phyloP scores from a whole-genome alignment of 2,329 filamentous ascomycete species.

The Botrytis squamosa region DNA sequence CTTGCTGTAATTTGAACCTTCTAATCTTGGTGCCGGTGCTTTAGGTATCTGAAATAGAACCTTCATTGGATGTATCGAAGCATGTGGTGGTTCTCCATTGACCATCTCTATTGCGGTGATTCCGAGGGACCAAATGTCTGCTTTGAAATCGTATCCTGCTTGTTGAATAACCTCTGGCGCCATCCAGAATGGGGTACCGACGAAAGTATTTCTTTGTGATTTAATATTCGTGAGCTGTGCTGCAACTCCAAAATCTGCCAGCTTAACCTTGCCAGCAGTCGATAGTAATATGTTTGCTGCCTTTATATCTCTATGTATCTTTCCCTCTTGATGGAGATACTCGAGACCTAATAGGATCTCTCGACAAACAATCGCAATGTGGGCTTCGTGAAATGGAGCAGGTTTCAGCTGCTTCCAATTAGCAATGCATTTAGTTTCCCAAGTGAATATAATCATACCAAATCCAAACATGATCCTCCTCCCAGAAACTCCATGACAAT shows the following conservation, averaged over 20 bases:
- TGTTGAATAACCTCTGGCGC: conserved; percentile 92
- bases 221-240: conserved; percentile 97
- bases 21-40: conserved; percentile 77
- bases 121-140: conserved; percentile 89
- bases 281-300: conserved; percentile 95
- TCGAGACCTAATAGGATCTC: conserved; percentile 87
- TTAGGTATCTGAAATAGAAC: conserved; percentile 90
- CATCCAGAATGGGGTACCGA: conserved; percentile 98
- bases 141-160: conserved; percentile 80
- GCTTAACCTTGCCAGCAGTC: conserved; percentile 84
- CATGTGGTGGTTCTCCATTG: conserved; percentile 83
- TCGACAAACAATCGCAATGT: conserved; percentile 92
- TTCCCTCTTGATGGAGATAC: conserved; percentile 90
- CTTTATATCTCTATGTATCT: conserved; percentile 96
- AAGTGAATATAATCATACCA: conserved; percentile 57
- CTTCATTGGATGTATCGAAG: conserved; percentile 87
- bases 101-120: conserved; percentile 91
- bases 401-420: conserved; percentile 70
- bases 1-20: conserved; percentile 75
- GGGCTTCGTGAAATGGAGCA: conserved; percentile 79
- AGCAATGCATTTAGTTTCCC: conserved; percentile 21
- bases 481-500: conserved; percentile 99
- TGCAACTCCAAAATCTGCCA: conserved; percentile 95
- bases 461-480: conserved; percentile 89
- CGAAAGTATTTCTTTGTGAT: conserved; percentile 94